Percentiles rank a stretch among this genome's conserved stretches.
Conservation (phyloP, 257 asterid genomes). For the Salvia rosmarinus region DNA sequence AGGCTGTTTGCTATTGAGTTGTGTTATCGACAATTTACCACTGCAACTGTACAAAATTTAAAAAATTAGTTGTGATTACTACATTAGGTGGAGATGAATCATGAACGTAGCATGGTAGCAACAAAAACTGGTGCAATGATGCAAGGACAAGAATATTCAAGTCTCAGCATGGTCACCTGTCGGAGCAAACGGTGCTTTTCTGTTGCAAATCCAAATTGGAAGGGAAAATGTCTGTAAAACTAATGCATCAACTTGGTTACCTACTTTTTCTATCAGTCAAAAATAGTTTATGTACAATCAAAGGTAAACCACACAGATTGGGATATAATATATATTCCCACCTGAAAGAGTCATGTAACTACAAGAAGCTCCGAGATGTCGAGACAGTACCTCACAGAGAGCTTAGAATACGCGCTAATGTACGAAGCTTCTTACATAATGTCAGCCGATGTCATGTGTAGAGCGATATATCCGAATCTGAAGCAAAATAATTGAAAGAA, state of each 20-base stretch:
- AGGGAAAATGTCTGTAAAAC: not conserved
- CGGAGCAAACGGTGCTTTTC: conserved; percentile 44
- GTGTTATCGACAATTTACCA: too few relatives aligned
- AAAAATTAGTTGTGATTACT: too few relatives aligned
- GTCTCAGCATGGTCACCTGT: conserved; percentile 64
- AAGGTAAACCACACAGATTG: not conserved
- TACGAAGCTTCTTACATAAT: conserved; percentile 25
- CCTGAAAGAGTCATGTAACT: not conserved
- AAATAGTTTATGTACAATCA: conserved; percentile 35
- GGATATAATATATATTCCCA: not conserved
- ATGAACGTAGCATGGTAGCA: conserved; percentile 66
- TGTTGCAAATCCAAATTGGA: not conserved
- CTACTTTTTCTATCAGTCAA: not conserved
- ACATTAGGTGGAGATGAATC: conserved; percentile 58
- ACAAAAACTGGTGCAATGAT: conserved; percentile 43
- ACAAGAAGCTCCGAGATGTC: conserved; percentile 7
- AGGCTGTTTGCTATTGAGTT: too few relatives aligned
- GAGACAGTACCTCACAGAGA: conserved; percentile 6
- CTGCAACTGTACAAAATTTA: too few relatives aligned
- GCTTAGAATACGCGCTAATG: conserved; percentile 8
- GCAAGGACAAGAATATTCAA: conserved; percentile 43
- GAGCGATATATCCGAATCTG: conserved; percentile 87
- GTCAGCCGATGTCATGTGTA: conserved; percentile 52
- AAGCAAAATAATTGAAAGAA: conserved; percentile 27
- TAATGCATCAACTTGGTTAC: not conserved